Evolutionary conservation across 192 early-diverging fungal species (phyloP), one percentile per base, ranked within the genome.

Genomic region (Coemansia sp.): DNA sequence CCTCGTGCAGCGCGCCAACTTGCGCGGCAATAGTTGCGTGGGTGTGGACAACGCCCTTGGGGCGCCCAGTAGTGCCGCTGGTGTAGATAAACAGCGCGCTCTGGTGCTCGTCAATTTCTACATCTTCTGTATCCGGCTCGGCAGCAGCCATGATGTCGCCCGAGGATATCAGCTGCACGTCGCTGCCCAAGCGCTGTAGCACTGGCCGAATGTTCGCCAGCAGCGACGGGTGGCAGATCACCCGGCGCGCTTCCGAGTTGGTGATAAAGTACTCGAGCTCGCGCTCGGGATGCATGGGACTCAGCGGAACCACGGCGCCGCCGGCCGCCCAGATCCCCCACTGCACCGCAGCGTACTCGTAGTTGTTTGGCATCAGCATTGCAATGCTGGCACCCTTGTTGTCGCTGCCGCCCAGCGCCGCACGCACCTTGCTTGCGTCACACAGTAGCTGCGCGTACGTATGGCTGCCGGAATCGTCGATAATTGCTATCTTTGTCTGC

Each of bases 11-110:
- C 1, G 81, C 82, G 44, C 75, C 53, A 27, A 88, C 80, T 62
- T 94, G 91, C 2, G 87, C 84, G 3, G 80, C 69, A 14, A 93
- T 77, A 18, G 75, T 85, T 6, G 63, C 66, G 48, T 88, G 87
- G 5, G 91, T 90, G 51, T 84, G 82, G 3, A 95, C 84, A 0
- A 91, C 92, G n/a, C 91, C 93, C 67, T 95, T 95, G 42, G 93
- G 93, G 44, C 64, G 70, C 29, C 83, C 81, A 7, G 85, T 86
- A 0, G 84, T 88, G 12, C 89, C 90, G 50, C 86, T 88, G 0
- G 91, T 92, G 72, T 88, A 92, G 31, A 92, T 88, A 60, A 93
- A 86, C 62, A 90, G 58, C 1, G 89, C 91, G 28, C 84, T 59
- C 40, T 70, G 67, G 32, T 67, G 54, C 52, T 81, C 76, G 33